Evolutionary conservation across 805 yeast species (phyloP).

Genomic region (Metschnikowia hibisci): DNA sequence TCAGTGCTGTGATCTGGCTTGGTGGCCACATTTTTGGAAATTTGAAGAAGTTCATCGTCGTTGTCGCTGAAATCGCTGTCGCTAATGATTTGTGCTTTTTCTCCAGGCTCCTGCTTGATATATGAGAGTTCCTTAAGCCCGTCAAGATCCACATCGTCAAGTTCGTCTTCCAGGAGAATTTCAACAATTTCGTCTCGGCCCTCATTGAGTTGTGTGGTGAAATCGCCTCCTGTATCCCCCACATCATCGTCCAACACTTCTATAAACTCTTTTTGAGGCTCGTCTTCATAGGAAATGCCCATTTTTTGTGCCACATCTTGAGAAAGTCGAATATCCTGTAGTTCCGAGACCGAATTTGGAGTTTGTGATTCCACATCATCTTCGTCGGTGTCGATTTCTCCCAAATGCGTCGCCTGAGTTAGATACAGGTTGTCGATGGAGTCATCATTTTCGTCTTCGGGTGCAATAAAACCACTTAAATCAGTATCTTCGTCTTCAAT

Average conservation of each 20-base stretch:
- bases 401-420: conserved; percentile 15
- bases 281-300: conserved; percentile 22
- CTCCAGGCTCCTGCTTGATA: conserved; percentile 8
- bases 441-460: conserved; percentile 13
- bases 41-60: conserved; percentile 27
- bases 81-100: conserved; percentile 5
- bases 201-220: conserved; percentile 39
- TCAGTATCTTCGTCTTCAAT: conserved; percentile 15
- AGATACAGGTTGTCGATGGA: conserved; percentile 15
- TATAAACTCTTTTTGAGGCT: conserved; percentile 4
- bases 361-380: conserved; percentile 8
- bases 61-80: conserved; percentile 29
- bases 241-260: conserved; percentile 26
- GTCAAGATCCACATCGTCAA: conserved; percentile 17
- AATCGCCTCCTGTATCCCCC: conserved; percentile 25
- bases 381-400: conserved; percentile 9
- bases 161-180: conserved; percentile 33
- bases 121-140: conserved; percentile 12
- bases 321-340: conserved; percentile 27
- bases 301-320: conserved; percentile 32
- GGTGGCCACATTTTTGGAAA: conserved; percentile 10
- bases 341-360: conserved; percentile 2
- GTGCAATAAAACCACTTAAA: conserved; percentile 18
- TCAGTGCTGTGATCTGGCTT: not conserved
- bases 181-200: conserved; percentile 40